phyloP scores from a whole-genome alignment of 192 early-diverging fungal genomes.

The Backusella liffmaniae region DNA sequence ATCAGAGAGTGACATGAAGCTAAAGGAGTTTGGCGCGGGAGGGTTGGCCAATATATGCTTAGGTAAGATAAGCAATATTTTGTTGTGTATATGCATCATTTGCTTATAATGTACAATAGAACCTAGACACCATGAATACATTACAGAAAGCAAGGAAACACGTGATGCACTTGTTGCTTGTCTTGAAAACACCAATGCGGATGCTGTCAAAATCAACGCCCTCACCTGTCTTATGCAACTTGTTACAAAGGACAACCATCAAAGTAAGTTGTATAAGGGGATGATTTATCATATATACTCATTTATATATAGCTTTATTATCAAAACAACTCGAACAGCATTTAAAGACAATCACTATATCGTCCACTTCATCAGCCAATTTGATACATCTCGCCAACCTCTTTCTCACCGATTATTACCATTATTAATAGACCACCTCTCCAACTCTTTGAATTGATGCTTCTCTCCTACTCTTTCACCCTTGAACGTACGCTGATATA shows the following conservation, averaged over 20 bases:
- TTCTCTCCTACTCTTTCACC: neutral
- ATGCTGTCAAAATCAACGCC: neutral
- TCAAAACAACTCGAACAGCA: neutral
- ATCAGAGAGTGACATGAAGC: neutral
- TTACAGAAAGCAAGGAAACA: neutral
- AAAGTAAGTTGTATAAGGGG: neutral
- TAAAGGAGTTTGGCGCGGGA: slow-evolving; percentile 27
- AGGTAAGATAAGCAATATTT: neutral
- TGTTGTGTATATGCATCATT: neutral
- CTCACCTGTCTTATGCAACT: slow-evolving; percentile 15
- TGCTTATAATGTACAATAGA: neutral
- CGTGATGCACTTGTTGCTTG: neutral
- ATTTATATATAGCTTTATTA: neutral
- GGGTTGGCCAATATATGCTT: slow-evolving; percentile 34
- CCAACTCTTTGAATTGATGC: slow-evolving; percentile 16
- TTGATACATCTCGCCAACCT: neutral
- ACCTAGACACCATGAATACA: slow-evolving; percentile 9
- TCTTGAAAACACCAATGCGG: neutral
- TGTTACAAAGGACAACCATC: neutral
- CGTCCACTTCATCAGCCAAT: neutral
- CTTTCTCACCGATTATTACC: slow-evolving; percentile 4
- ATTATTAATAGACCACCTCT: neutral
- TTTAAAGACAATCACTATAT: neutral
- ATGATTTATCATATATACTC: neutral
- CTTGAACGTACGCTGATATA: slow-evolving; percentile 5